Base-by-base conservation (phyloP, 2,329 filamentous ascomycete genomes). In the Torrubiella hemipterigena region DNA sequence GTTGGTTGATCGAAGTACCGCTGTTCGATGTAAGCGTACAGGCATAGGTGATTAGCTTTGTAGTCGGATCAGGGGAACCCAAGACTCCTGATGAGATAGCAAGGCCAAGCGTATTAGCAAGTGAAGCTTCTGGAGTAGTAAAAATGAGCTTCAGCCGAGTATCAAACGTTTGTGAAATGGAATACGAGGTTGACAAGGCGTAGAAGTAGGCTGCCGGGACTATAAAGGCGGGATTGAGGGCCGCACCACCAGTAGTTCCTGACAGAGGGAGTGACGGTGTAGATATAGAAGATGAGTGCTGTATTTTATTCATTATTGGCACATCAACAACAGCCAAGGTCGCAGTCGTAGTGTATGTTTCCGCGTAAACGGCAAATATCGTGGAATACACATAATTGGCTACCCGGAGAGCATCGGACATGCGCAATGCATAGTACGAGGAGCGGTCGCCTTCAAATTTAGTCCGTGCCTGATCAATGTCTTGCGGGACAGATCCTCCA, bases 341-440 rank as follows among this genome's bases (percentile, higher is more conserved):
- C 9, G 32, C 32, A 6, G 19, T 19, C 7, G 22, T 29, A 4
- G 26, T 33, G 32, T 33, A 33, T 4, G 14, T 15, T 17, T 33
- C 32, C 6, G 32, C 32, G 15, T 33, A 29, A 9, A 33, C n/a
- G 5, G 32, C 26, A 16, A 23, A 21, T 20, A 33, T 33, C 21
- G 20, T 27, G n/a, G 32, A 33, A 27, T 29, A 33, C 16, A 33
- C 32, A 13, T 29, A 33, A 27, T 33, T 33, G 27, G 32, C 27
- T 10, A 33, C 21, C 27, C 21, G 32, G 21, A 33, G 29, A 17
- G 26, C 16, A 18, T 33, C 27, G 5, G 32, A 33, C 8, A n/a
- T 33, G 10, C 32, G 32, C 7, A 33, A 17, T 6, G 18, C 32
- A 15, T 33, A 33, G 18, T 33, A 33, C n/a, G 32, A 33, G 4